Base-by-base conservation (phyloP, 331 rosid genomes). In the Malus hybrid region DNA sequence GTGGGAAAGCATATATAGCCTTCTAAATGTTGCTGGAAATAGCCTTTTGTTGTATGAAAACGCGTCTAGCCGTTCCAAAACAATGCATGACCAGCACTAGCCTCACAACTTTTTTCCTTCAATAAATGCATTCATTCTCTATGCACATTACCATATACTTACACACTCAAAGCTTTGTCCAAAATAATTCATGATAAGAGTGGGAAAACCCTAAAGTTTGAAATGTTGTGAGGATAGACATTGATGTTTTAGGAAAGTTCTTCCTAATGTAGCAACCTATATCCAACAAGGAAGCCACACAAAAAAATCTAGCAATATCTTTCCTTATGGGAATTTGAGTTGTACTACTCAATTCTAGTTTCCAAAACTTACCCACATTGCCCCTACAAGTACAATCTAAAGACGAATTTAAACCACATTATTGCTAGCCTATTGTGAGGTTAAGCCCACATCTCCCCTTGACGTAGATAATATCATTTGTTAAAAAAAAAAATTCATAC, bases 401-500 rank as follows among this genome's bases (percentile, higher is more conserved):
- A 0, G 4, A 0, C 46, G 46, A 39, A 39, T 39, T 39, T 39
- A 1, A 39, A 39, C 0, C 0, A 39, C 4, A 39, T 39, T 39
- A 39, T 39, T 39, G 0, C 0, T 39, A 39, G 1, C 0, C 0
- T 0, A 39, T 39, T 42, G 1, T 42, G 14, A 42, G 14, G 5
- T 0, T 42, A 42, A 42, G 5, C 1, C 0, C 14, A 10, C 5
- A 0, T 0, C 3, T 1, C 10, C 0, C 1, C 1, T 24, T 24
- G 24, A 0, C 3, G 1, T 42, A 42, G 13, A 39, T 39, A 39
- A 39, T 3, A 42, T 42, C 1, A 0, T 42, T 42, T 42, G 5
- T 42, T 42, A 0, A 39, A 39, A 39, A 39, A 42, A 39, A 2
- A 39, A 42, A 42, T 0, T 39, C 46, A 3, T 42, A 42, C 0